Evolutionary conservation across 768 basidiomycete genomes (phyloP), one percentile per base, ranked within the genome.

Genomic region (Paxillus rubicundulus): DNA sequence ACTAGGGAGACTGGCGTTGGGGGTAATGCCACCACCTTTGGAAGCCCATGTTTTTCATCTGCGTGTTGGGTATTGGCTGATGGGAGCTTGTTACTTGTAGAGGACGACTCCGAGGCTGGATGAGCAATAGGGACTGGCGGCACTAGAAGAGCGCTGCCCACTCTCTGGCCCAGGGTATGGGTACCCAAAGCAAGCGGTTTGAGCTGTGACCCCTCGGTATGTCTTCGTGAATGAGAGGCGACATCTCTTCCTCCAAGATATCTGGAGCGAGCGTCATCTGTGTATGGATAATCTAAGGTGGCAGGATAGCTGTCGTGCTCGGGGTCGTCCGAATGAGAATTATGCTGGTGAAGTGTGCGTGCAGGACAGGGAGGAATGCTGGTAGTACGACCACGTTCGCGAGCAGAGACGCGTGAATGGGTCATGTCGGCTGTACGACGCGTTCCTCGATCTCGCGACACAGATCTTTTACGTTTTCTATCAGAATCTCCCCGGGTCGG

Each of bases 111-210:
- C 27, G 44, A 39, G 30, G 14, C 9, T 16, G 18, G 36, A 37
- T 10, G 28, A 7, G 47, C 2, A 39, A 57, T 16, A 20, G 42
- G 39, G 37, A 51, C 39, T 39, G 30, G 17, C n/a, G 62, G 56
- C 30, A 66, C 42, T 18, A 56, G 55, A 37, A 63, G 55, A 13
- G 50, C 43, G 8, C 45, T 43, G 27, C 56, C 55, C 2, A 57
- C 54, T 5, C 24, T 24, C 24, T 24, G 24, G 6, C 24, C 24
- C 24, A 24, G 24, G 21, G 45, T 45, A 17, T 65, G 33, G 33
- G 30, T 30, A 30, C 33, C 33, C 33, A 33, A 13, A 24, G 52
- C 21, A 32, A 51, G 46, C 18, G 52, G 55, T 36, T 53, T 44
- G 44, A 50, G 45, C 21, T 28, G 18, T 12, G 53, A 43, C 44